Percentiles rank a stretch among this genome's conserved stretches.
phyloP scores from a whole-genome alignment of 225 moss, liverwort and hornwort species.

The Sphagnum tenellum region DNA sequence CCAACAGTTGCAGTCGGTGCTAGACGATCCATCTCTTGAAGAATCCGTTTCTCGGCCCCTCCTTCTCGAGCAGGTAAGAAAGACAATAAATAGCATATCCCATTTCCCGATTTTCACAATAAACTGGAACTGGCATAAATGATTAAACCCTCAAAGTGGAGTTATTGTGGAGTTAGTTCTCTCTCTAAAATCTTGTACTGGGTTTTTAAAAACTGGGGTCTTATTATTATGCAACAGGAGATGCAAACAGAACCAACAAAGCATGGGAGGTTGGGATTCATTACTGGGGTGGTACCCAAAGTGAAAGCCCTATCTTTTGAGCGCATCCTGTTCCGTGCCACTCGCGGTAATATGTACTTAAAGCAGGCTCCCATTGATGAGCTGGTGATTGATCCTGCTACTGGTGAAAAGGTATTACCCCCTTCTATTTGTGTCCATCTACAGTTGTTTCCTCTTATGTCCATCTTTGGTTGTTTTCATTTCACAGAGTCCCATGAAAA shows the following conservation, averaged over 20 bases:
- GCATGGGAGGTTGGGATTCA: slow-evolving; percentile 90
- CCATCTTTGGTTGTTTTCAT: background rate
- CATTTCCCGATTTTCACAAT: no score
- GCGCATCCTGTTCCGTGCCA: slow-evolving; percentile 94
- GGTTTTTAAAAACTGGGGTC: slow-evolving; percentile 34
- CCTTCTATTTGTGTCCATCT: background rate
- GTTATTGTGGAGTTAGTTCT: background rate
- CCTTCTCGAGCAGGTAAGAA: slow-evolving; percentile 81
- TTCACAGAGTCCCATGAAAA: background rate
- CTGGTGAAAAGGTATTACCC: slow-evolving; percentile 75
- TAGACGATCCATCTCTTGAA: slow-evolving; percentile 72
- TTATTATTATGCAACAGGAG: slow-evolving; percentile 52
- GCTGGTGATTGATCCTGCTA: slow-evolving; percentile 74
- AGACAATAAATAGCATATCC: no score
- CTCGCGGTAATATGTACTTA: slow-evolving; percentile 97
- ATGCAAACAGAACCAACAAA: slow-evolving; percentile 98
- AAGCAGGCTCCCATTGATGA: slow-evolving; percentile 76
- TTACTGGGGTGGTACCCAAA: slow-evolving; percentile 77
- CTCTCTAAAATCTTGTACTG: background rate
- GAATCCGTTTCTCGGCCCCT: slow-evolving; percentile 91
- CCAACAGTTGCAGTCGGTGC: slow-evolving; percentile 67
- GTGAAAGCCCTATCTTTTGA: slow-evolving; percentile 71
- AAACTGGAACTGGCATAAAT: slow-evolving; percentile 14
- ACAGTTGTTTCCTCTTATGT: background rate
- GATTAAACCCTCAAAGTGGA: slow-evolving; percentile 10